Evolutionary conservation across 73 alveolate genomes (phyloP).

Genomic region (Diophrys appendiculata): DNA sequence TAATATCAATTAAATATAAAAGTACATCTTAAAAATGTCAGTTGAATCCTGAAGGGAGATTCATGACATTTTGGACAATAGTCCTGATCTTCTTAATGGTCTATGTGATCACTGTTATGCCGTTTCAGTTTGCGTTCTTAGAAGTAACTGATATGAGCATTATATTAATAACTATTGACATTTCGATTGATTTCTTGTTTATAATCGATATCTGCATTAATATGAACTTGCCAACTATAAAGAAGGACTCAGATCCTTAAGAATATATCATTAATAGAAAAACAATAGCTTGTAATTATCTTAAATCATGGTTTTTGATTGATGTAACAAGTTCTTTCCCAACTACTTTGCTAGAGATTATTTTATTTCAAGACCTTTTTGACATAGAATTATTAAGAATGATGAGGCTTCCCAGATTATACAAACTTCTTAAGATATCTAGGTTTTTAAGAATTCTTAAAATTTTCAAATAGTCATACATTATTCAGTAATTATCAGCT

Average conservation of each 20-base stretch:
- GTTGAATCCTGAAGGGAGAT: neutral
- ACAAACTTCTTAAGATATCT: slow-evolving; percentile 31
- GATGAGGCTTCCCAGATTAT: slow-evolving; percentile 51
- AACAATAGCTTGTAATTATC: slow-evolving; percentile 28
- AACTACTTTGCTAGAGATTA: slow-evolving; percentile 25
- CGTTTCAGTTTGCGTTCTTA: slow-evolving; percentile 56
- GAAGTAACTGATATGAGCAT: slow-evolving; percentile 12
- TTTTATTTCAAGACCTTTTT: slow-evolving; percentile 4
- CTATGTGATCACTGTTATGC: slow-evolving; percentile 41
- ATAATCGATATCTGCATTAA: slow-evolving; percentile 36
- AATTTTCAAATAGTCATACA: too few relatives aligned
- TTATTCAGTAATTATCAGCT: too few relatives aligned
- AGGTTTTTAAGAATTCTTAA: slow-evolving; percentile 41
- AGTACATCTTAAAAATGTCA: too few relatives aligned
- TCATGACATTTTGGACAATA: neutral
- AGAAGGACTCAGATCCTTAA: slow-evolving; percentile 33
- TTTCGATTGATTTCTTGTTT: slow-evolving; percentile 24
- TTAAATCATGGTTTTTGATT: slow-evolving; percentile 32
- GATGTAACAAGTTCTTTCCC: slow-evolving; percentile 50
- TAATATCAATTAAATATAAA: too few relatives aligned
- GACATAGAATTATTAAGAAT: slow-evolving; percentile 31
- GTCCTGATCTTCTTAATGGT: neutral
- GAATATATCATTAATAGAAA: slow-evolving; percentile 1
- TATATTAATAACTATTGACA: slow-evolving; percentile 35
- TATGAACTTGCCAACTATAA: slow-evolving; percentile 34